phyloP scores from a whole-genome alignment of 805 yeast species.

The Candida palmyrensis region DNA sequence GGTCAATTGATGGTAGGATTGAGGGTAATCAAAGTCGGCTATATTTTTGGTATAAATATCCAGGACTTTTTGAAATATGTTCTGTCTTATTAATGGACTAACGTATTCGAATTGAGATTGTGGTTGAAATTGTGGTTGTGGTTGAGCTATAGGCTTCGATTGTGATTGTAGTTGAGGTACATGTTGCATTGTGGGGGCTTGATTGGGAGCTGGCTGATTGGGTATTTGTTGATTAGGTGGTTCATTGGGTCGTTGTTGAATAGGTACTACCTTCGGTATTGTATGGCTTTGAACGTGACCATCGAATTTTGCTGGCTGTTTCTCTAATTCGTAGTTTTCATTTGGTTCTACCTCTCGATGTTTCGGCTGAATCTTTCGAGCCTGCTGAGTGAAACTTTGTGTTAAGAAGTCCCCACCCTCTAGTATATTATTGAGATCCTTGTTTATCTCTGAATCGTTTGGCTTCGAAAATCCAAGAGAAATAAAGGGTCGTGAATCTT shows the following conservation, averaged over 20 bases:
- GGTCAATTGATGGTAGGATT: constrained; percentile 57
- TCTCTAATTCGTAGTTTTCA: too few relatives aligned
- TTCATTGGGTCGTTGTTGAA: too few relatives aligned
- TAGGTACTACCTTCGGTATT: too few relatives aligned
- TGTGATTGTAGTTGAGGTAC: too few relatives aligned
- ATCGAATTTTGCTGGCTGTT: too few relatives aligned
- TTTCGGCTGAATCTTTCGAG: too few relatives aligned
- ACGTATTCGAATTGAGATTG: constrained; percentile 36
- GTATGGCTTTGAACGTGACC: background rate
- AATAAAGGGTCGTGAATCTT: constrained; percentile 37
- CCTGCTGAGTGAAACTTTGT: too few relatives aligned
- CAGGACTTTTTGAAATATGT: constrained; percentile 47
- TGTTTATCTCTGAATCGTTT: background rate
- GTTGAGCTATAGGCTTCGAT: background rate
- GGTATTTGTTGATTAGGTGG: too few relatives aligned
- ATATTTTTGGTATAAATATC: constrained; percentile 44
- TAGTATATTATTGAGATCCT: background rate
- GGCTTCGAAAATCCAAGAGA: constrained; percentile 25
- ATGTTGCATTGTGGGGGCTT: background rate
- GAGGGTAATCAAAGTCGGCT: constrained; percentile 57
- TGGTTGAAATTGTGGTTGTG: background rate
- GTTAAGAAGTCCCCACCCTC: background rate
- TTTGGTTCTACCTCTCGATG: too few relatives aligned
- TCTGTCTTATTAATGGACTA: constrained; percentile 53
- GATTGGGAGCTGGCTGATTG: background rate